Evolutionary conservation across 1,139 yeast genomes (phyloP).

Genomic region (Geotrichum reessii): DNA sequence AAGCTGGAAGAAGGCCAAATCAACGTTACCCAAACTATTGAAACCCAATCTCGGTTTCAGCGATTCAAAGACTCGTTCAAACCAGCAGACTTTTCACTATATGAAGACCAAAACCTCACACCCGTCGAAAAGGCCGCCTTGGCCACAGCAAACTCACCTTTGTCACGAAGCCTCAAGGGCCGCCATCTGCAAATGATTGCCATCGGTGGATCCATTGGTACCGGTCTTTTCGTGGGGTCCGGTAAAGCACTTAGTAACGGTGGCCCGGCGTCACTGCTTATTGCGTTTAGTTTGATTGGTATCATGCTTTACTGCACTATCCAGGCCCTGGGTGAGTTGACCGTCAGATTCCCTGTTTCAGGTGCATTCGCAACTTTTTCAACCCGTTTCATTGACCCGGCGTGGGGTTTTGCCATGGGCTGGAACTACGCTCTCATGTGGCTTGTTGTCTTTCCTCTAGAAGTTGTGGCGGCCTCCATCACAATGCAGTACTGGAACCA

Average conservation of each 20-base stretch:
- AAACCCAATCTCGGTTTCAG: constrained; percentile 22
- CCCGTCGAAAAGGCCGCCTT: constrained; percentile 27
- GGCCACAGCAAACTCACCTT: constrained; percentile 36
- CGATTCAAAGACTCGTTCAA: constrained; percentile 29
- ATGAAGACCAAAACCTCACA: constrained; percentile 25
- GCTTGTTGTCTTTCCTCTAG: constrained; percentile 68
- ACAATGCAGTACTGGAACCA: constrained; percentile 60
- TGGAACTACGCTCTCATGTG: constrained; percentile 78
- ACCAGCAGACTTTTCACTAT: constrained; percentile 21
- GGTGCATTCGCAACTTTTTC: constrained; percentile 77
- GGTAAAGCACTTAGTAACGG: constrained; percentile 63
- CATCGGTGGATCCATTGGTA: constrained; percentile 80
- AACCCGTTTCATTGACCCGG: constrained; percentile 61
- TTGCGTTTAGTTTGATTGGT: constrained; percentile 62
- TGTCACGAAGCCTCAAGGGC: constrained; percentile 41
- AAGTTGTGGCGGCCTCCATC: constrained; percentile 70
- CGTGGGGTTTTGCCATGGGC: constrained; percentile 80
- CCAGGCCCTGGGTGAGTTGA: constrained; percentile 82
- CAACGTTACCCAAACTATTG: background rate
- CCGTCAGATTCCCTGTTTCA: constrained; percentile 69
- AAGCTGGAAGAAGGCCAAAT: constrained; percentile 37
- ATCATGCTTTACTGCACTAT: constrained; percentile 68
- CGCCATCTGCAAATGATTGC: constrained; percentile 66
- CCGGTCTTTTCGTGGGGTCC: constrained; percentile 69
- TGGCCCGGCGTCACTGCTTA: constrained; percentile 76